Evolutionary conservation across 306 rosid species (phyloP), one percentile per base, ranked within the genome.

Genomic region (Begonia peltatifolia): DNA sequence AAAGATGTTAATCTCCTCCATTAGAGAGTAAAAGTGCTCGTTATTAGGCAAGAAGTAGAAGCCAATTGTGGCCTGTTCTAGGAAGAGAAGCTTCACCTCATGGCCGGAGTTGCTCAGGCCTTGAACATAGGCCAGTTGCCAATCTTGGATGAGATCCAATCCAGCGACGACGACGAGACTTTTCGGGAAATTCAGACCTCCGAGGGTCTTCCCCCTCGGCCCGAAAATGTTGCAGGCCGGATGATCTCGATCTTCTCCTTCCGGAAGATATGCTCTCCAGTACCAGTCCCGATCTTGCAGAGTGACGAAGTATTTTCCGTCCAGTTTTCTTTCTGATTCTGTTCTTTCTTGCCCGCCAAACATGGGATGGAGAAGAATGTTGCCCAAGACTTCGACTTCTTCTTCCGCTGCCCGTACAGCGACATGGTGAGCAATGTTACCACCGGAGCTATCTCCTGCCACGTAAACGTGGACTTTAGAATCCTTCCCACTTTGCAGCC

Each of bases 11-110:
- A 78, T 76, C 92, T 82, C 92, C 58, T 82, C 82, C 86, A 78
- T 78, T 55, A 82, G 83, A 50, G 56, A 60, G 50, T 73, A 73
- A 76, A 82, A 82, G 23, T 82, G 83, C 55, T 73, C 63, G 50
- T 82, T 82, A 12, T 82, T 82, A 2, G 90, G 90, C 59, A 82
- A 71, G 90, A 82, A 82, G 76, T 82, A 82, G 73, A 82, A 82
- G 50, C 90, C 85, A 9, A 82, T 78, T 12, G 90, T 82, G 17
- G 90, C 90, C 62, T 78, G 74, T 62, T 78, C 66, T 11, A 82
- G 74, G 74, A 70, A 78, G 58, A 75, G 85, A 63, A 75, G 83
- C 25, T 82, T 78, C 11, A 76, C 83, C 1, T 71, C 51, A 6
- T 75, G 80, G 17, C 70, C 75, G 10, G 68, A 73, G 8, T 70